A percentile compares a stretch with the other conserved stretches of the same genome.
These are phyloP conservation scores for Dactylonectria macrodidyma DNA, from an alignment of 2,329 filamentous ascomycete species.

Conservation along the genomic window DNA sequence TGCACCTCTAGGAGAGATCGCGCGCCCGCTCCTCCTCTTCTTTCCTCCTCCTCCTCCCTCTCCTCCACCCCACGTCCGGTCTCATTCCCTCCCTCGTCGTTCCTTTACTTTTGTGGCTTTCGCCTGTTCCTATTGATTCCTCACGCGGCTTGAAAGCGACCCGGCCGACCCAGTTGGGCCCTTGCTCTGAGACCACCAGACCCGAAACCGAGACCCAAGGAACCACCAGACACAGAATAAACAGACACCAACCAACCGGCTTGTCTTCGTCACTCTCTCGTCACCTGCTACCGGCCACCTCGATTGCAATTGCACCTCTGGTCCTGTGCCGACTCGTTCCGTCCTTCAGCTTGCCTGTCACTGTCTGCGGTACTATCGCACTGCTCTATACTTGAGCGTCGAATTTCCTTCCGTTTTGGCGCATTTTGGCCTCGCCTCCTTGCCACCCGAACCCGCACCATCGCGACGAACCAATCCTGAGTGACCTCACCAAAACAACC, in stretches of 20 bases:
- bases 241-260: conserved; percentile 1
- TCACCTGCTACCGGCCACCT: background rate
- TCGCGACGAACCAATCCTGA: background rate
- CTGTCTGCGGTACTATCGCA: background rate
- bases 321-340: background rate
- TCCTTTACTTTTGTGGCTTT: background rate
- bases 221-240: background rate
- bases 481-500: background rate
- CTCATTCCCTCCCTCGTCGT: conserved; percentile 1
- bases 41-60: background rate
- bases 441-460: background rate
- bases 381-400: background rate
- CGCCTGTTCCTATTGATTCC: background rate
- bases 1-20: background rate
- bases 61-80: background rate
- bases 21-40: background rate
- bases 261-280: background rate
- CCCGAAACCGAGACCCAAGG: background rate
- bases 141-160: conserved; percentile 1
- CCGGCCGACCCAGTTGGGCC: conserved; percentile 5
- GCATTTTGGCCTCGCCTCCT: background rate
- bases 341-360: background rate
- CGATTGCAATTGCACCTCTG: conserved; percentile 2
- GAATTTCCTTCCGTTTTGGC: background rate
- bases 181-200: conserved; percentile 12